Percentiles rank a stretch among this genome's conserved stretches.
Conservation (phyloP, 345 rosid species). For the Acer campestre region DNA sequence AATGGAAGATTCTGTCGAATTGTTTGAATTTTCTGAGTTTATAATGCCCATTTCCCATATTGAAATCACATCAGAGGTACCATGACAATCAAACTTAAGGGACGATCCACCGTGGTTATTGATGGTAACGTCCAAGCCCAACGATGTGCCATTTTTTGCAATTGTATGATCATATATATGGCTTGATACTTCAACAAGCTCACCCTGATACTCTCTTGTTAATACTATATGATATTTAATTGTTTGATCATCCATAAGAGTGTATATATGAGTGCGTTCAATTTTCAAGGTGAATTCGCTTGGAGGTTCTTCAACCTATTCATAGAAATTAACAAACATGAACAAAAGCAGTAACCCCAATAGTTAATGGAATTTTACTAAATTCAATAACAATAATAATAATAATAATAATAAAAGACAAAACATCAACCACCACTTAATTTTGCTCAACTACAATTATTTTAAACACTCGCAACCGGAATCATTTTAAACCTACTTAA, state of each 20-base stretch:
- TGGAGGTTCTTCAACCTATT: background rate
- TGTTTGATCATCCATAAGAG: constrained; percentile 34
- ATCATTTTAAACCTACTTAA: no score
- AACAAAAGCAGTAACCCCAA: no score
- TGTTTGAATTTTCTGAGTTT: constrained; percentile 28
- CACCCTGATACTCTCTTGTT: constrained; percentile 72
- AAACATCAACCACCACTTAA: no score
- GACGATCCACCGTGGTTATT: constrained; percentile 47
- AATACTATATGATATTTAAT: constrained; percentile 28
- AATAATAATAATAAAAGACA: no score
- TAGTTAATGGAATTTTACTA: no score
- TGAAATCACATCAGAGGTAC: constrained; percentile 50
- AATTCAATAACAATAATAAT: no score
- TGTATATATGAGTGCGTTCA: no score
- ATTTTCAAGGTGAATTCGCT: constrained; percentile 50
- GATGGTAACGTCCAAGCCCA: constrained; percentile 51
- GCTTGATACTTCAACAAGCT: constrained; percentile 67
- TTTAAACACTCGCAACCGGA: no score
- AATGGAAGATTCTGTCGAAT: constrained; percentile 35
- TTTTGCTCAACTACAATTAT: no score
- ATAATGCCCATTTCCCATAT: constrained; percentile 20
- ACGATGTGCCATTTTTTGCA: no score
- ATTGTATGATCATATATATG: background rate
- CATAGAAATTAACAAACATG: no score
- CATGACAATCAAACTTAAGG: constrained; percentile 72